phyloP scores from a whole-genome alignment of 2,329 filamentous ascomycete genomes.

The Colletotrichum tropicicola region DNA sequence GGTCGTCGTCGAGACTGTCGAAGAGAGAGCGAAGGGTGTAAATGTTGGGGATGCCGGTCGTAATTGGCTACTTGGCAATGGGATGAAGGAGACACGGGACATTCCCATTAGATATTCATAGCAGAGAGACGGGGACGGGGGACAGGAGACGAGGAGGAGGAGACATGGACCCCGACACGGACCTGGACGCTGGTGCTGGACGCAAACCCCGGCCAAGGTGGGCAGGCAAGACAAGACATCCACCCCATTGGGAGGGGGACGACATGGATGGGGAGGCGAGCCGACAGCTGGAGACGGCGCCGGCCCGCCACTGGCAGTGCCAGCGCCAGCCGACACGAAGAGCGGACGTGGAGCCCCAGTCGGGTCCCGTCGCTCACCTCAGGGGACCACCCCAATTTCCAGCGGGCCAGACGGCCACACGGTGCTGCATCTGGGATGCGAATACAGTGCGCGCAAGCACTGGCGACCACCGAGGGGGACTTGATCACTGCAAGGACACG shows the following conservation, averaged over 20 bases:
- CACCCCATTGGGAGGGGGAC: background rate
- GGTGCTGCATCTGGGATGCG: background rate
- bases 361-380: constrained; percentile 15
- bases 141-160: constrained; percentile 9
- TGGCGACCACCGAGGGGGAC: constrained; percentile 1
- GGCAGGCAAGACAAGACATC: too few species aligned
- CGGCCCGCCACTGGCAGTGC: background rate
- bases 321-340: background rate
- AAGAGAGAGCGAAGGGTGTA: constrained; percentile 7
- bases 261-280: too few species aligned
- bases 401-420: background rate
- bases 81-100: constrained; percentile 28
- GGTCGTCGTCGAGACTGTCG: constrained; percentile 15
- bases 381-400: constrained; percentile 26
- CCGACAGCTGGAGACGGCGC: background rate
- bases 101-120: constrained; percentile 30
- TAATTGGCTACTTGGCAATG: constrained; percentile 30
- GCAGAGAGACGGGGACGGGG: constrained; percentile 11
- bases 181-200: too few species aligned
- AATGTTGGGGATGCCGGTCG: constrained; percentile 28
- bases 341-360: constrained; percentile 10
- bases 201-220: too few species aligned
- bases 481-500: background rate
- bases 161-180: constrained; percentile 22
- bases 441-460: constrained; percentile 15